These are phyloP conservation scores for Tillandsia leiboldiana DNA, from an alignment of 176 grass and related monocot species.

Conservation along the genomic window DNA sequence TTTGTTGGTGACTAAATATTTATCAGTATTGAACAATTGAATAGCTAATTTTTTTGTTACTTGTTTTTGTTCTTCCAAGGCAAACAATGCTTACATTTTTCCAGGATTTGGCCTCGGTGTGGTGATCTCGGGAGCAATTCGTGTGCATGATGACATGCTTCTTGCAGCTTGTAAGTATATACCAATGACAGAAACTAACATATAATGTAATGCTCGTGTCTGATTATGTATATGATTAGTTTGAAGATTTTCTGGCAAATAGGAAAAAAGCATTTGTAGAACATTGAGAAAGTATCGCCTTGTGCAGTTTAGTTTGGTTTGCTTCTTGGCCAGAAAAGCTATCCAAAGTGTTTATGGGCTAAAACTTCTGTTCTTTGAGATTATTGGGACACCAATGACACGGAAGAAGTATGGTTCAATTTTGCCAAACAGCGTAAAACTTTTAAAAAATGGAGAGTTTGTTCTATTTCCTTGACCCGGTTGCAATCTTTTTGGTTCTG, in stretches of 20 bases:
- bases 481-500: too few relatives aligned
- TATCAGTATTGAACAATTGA: not conserved
- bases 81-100: constrained; percentile 85
- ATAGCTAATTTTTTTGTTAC: not conserved
- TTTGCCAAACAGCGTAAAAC: too few relatives aligned
- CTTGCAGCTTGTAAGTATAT: constrained; percentile 68
- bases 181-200: not conserved
- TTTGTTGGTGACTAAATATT: too few relatives aligned
- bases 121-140: constrained; percentile 76
- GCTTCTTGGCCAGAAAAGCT: too few relatives aligned
- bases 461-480: too few relatives aligned
- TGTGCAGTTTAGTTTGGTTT: too few relatives aligned
- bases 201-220: not conserved
- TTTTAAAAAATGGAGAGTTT: too few relatives aligned
- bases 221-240: not conserved
- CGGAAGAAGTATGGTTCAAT: too few relatives aligned
- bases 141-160: constrained; percentile 87
- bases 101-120: constrained; percentile 85
- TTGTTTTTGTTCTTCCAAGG: constrained; percentile 7
- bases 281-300: not conserved
- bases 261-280: not conserved
- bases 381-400: too few relatives aligned
- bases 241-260: not conserved
- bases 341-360: too few relatives aligned
- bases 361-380: too few relatives aligned